Base-by-base conservation (phyloP, 306 rosid genomes). In the Fragaria ananassa region DNA sequence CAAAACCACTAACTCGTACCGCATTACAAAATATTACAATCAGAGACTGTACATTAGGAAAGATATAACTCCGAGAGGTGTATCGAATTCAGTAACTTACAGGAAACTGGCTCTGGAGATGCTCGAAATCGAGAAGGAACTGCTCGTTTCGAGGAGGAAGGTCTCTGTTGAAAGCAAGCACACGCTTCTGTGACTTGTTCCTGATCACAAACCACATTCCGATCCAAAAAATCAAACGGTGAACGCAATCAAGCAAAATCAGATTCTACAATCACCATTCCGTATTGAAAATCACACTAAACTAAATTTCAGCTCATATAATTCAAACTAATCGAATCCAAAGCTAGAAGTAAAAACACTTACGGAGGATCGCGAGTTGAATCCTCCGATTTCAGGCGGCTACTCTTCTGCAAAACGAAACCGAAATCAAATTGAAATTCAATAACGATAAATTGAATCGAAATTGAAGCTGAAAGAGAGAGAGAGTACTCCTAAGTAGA, bases 71-170 rank as follows among this genome's bases (percentile, higher is more conserved):
- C 19, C 47, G 42, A 71, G 56, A 21, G 34, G 44, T 17, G 2
- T 62, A 15, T 58, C 10, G 25, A 74, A 72, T 65, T 78, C 70
- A 29, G 76, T 57, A 80, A 86, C 99, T 87, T 82, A 95, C 97
- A 60, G 93, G 74, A 82, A 91, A 92, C 87, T 92, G 97, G 86
- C 83, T 92, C 92, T 86, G 97, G 58, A 95, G 84, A 75, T 88
- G 96, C 88, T 90, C 96, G 80, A 95, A 95, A 89, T 95, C 99
- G 19, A 70, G 68, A 78, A 95, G 87, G 84, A 95, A 95, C 86
- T 92, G 97, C 86, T 95, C 99, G 66, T 95, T 92, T 68, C 90
- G 93, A 49, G 99, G 99, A 67, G 97, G 97, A 78, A 95, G 87
- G 68, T 92, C 97, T 80, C 99, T 81, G 76, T 92, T 90, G 27